Base-by-base conservation (phyloP, 805 yeast genomes). In the Kazachstania psychrophila region DNA sequence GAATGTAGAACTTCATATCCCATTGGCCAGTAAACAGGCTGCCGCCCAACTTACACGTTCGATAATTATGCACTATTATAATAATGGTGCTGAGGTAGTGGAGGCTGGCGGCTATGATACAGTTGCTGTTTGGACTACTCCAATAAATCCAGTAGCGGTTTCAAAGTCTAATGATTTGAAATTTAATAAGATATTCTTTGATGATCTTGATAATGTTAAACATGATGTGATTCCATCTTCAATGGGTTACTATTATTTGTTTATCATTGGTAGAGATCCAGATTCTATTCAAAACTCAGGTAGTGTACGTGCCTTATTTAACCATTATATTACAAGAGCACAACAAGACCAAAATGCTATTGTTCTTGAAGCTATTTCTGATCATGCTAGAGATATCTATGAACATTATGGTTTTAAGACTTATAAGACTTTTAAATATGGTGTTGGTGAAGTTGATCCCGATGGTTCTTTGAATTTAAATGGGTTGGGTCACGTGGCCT, bases 321-420 rank as follows among this genome's bases (percentile, higher is more conserved):
- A 52, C 13, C 39, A 47, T 13, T 56, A 51, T 41, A 56, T 51
- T 31, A 33, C 37, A 14, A 47, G 47, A 33, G 62, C 64, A 2
- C 62, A 60, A 31, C 35, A 36, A 7, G 55, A 48, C 16, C 46
- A 49, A 22, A 44, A 48, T 30, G 62, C 64, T 7, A 42, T 59
- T 20, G 56, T 56, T n/a, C 41, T 60, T 23, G 64, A 60, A 37
- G 60, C 61, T 11, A 60, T 60, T 27, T 41, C 46, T 23, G 59
- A 54, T 20, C 51, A 51, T 30, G 61, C 63, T 13, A 58, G 41
- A 28, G 38, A 46, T 9, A 61, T 60, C 16, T 60, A 60, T 31
- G 62, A 58, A 41, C 56, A 58, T 30, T 58, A 56, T 34, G 64
- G 63, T 6, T 60, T 58, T 42, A 47, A 48, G 28, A 52, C 47